Conservation (phyloP, 1,139 yeast genomes). For the Taphrina flavorubra region DNA sequence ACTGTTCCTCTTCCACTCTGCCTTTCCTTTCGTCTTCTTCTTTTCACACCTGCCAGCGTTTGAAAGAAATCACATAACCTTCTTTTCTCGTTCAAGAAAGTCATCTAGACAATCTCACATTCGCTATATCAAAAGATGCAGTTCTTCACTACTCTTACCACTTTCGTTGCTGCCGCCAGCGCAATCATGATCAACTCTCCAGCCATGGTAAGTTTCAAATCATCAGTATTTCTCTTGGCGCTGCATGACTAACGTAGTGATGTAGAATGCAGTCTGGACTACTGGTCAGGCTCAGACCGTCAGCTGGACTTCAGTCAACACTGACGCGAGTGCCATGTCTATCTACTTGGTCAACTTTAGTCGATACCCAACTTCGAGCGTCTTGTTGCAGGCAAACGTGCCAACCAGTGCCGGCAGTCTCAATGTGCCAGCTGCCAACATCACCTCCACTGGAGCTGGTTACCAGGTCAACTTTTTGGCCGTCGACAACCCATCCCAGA, state of each 20-base stretch:
- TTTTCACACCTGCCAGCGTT: neutral
- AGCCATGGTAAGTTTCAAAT: slow-evolving; percentile 9
- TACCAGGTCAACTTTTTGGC: slow-evolving; percentile 38
- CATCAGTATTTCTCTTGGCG: no score
- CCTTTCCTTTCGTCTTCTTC: neutral
- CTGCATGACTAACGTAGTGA: no score
- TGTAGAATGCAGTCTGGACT: slow-evolving; percentile 28
- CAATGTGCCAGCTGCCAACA: slow-evolving; percentile 17
- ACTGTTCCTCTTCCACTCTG: neutral
- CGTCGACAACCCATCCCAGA: slow-evolving; percentile 32
- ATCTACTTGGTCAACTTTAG: slow-evolving; percentile 38
- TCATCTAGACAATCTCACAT: neutral
- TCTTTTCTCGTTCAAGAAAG: slow-evolving; percentile 8
- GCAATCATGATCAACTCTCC: slow-evolving; percentile 36
- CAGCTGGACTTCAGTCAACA: slow-evolving; percentile 39
- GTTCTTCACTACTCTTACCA: slow-evolving; percentile 22
- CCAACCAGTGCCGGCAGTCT: slow-evolving; percentile 16
- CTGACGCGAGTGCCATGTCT: slow-evolving; percentile 25
- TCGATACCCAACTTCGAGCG: slow-evolving; percentile 30
- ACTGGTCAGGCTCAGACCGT: slow-evolving; percentile 22
- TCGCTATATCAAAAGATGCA: slow-evolving; percentile 23
- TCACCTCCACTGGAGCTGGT: slow-evolving; percentile 22
- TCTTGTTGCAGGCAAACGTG: slow-evolving; percentile 18
- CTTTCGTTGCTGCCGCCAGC: slow-evolving; percentile 28
- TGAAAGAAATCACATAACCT: neutral